Percentiles rank a stretch among this genome's conserved stretches.
phyloP scores from a whole-genome alignment of 441 rosid genomes.

The Mallotus repandus region DNA sequence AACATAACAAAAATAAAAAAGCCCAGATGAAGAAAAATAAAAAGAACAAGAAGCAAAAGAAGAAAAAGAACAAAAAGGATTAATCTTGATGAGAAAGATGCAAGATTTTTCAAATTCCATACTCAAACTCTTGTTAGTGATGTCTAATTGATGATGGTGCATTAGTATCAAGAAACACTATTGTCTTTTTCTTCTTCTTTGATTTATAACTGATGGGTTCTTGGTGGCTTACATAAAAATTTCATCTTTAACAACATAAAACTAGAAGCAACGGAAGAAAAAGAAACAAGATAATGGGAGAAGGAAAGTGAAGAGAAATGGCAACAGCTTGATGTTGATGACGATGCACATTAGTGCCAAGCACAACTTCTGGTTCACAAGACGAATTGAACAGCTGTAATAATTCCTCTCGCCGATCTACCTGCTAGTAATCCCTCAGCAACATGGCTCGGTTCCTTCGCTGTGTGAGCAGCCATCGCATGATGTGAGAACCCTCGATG shows the following conservation, averaged over 20 bases:
- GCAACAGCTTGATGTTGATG: not conserved
- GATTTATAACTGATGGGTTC: not conserved
- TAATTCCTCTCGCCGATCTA: constrained; percentile 24
- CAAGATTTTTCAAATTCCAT: constrained; percentile 56
- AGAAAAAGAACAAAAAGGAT: constrained; percentile 1
- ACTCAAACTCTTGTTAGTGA: constrained; percentile 11
- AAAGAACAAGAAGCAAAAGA: constrained; percentile 21
- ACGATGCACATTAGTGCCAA: too few relatives aligned
- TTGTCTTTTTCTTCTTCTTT: not conserved
- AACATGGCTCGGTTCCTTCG: constrained; percentile 86
- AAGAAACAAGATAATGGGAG: not conserved
- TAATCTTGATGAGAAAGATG: constrained; percentile 13
- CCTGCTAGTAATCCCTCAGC: constrained; percentile 64
- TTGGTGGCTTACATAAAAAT: not conserved
- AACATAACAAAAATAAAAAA: constrained; percentile 2
- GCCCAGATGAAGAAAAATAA: constrained; percentile 20
- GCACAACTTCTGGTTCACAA: constrained; percentile 34
- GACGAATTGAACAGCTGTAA: constrained; percentile 30
- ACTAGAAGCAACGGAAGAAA: not conserved
- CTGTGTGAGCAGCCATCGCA: constrained; percentile 80
- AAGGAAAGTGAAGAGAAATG: not conserved
- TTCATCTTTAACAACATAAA: not conserved
- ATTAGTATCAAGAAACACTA: not conserved
- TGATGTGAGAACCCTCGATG: constrained; percentile 97
- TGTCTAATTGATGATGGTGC: constrained; percentile 9